Base-by-base conservation (phyloP, 176 grass and related monocot species). In the Juncus inflexus region DNA sequence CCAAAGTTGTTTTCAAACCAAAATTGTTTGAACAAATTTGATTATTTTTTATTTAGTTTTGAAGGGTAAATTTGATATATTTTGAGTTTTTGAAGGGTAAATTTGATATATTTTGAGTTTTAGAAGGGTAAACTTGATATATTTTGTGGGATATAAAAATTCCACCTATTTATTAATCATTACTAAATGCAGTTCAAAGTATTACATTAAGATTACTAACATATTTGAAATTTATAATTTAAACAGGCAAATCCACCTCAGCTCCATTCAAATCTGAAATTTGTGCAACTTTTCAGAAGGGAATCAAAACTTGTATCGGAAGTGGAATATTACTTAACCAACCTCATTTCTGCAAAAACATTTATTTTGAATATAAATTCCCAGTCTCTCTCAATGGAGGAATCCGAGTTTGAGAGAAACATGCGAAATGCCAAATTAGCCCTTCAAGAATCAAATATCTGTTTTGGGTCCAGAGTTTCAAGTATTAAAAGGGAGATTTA, bases 241-340 rank as follows among this genome's bases (percentile, higher is more conserved):
- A 50, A 28, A 28, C 62, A 96, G 87, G 87, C 91, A 37, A 96
- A 96, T 88, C 91, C 91, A 75, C 87, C 87, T 61, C 87, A 79
- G 66, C 63, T 96, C 78, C 91, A 90, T 63, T 96, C 91, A 35
- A 96, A 96, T 81, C 77, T 96, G 52, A 83, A 90, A 78, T 96
- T 78, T 76, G 56, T 96, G 64, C 87, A 96, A 65, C 81, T 87
- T 15, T 96, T 90, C 57, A 83, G 91, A 73, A 96, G 84, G 56
- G 72, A 85, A 63, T 73, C 87, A 41, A 96, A 90, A 79, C 84
- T 96, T 65, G 73, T 96, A 54, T 96, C 91, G n/a, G 91, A 96
- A 77, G 79, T 90, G 0, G 91, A 96, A 74, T 96, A 96, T 55
- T 96, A 90, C 74, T 77, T 96, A 50, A 90, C 87, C 0, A 96